Percentiles rank a stretch among this genome's conserved stretches.
Evolutionary conservation across 768 basidiomycete species (phyloP).

Genomic region (Leucocoprinus leucothites): DNA sequence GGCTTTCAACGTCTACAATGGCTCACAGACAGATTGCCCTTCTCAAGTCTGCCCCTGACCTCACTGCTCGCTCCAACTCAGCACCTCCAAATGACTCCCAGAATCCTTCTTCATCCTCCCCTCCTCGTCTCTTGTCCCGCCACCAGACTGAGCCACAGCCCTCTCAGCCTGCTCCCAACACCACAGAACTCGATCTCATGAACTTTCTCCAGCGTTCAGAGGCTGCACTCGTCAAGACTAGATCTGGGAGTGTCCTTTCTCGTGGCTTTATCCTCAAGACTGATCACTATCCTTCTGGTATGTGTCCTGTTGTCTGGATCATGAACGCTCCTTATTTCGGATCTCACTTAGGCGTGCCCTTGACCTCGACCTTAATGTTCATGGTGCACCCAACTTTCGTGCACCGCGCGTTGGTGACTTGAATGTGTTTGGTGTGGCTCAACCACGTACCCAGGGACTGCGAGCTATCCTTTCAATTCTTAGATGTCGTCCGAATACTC

Average conservation of each 20-base stretch:
- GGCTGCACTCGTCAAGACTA: constrained; percentile 76
- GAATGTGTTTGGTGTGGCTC: constrained; percentile 94
- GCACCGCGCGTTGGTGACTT: constrained; percentile 74
- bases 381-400: constrained; percentile 95
- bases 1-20: constrained; percentile 2
- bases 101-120: neutral
- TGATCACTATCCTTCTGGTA: constrained; percentile 81
- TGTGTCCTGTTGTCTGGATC: constrained; percentile 3
- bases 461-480: constrained; percentile 87
- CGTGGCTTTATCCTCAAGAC: constrained; percentile 94
- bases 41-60: neutral
- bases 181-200: constrained; percentile 55
- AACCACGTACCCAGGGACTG: constrained; percentile 90
- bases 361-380: constrained; percentile 86
- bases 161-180: neutral
- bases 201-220: constrained; percentile 61
- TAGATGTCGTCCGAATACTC: constrained; percentile 62
- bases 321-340: neutral
- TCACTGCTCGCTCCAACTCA: neutral
- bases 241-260: constrained; percentile 79
- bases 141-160: neutral
- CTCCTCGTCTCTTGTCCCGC: neutral
- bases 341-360: constrained; percentile 70
- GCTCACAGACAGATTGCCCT: constrained; percentile 4
- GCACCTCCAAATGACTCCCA: neutral